These are phyloP conservation scores for Emmonsiellopsis sp. DNA, from an alignment of 2,329 filamentous ascomycete species.

Conservation along the genomic window DNA sequence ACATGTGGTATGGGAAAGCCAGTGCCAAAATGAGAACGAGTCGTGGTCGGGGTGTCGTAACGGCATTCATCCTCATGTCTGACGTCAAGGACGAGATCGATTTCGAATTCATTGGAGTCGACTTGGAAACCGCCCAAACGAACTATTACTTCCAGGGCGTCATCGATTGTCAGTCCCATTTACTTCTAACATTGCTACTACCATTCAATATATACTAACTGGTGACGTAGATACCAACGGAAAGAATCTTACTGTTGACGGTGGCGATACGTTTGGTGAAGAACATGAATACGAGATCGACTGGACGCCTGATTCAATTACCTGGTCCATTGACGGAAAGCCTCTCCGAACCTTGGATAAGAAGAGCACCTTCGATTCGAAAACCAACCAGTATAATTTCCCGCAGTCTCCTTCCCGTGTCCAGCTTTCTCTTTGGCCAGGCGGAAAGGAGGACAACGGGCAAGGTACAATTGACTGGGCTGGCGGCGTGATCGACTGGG, in stretches of 20 bases:
- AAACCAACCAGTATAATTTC: constrained; percentile 71
- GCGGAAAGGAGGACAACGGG: constrained; percentile 68
- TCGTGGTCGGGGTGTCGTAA: constrained; percentile 82
- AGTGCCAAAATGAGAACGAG: constrained; percentile 77
- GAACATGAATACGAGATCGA: constrained; percentile 88
- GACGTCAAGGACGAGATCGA: constrained; percentile 98
- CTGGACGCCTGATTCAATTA: constrained; percentile 80
- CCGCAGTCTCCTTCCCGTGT: constrained; percentile 87
- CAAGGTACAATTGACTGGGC: constrained; percentile 86
- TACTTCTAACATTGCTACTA: not conserved
- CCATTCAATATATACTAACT: not conserved
- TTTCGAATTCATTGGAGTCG: constrained; percentile 83
- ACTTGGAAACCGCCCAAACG: constrained; percentile 70
- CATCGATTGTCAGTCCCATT: constrained; percentile 61
- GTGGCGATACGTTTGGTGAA: constrained; percentile 59
- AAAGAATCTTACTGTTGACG: constrained; percentile 54
- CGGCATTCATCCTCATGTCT: constrained; percentile 88
- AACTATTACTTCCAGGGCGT: constrained; percentile 98
- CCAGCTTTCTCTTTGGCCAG: constrained; percentile 93
- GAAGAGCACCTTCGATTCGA: constrained; percentile 76
- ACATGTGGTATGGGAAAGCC: constrained; percentile 96
- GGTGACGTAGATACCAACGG: constrained; percentile 59
- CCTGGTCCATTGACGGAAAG: constrained; percentile 79
- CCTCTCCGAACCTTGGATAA: constrained; percentile 65
- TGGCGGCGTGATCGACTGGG: constrained; percentile 83